Percentiles rank a stretch among this genome's conserved stretches.
Evolutionary conservation across 1,284 basidiomycete genomes (phyloP).

Genomic region (Papiliotrema laurentii): DNA sequence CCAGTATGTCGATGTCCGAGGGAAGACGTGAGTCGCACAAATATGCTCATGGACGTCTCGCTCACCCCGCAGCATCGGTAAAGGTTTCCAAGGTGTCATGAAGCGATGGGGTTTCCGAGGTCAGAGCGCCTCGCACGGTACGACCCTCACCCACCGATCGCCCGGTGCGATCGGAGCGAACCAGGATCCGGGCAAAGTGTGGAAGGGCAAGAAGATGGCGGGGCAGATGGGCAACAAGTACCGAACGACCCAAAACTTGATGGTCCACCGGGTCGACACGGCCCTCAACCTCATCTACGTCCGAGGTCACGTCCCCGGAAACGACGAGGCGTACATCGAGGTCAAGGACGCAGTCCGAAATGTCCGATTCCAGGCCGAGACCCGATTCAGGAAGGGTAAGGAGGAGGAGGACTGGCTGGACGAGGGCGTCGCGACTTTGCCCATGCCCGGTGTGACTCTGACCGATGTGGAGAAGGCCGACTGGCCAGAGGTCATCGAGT

Average conservation of each 20-base stretch:
- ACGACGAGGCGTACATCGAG: conserved; percentile 56
- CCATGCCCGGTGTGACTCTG: conserved; percentile 85
- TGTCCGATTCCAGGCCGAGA: conserved; percentile 58
- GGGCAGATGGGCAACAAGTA: conserved; percentile 84
- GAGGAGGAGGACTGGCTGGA: conserved; percentile 75
- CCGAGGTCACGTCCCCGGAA: conserved; percentile 55
- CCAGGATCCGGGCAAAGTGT: conserved; percentile 90
- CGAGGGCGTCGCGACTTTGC: conserved; percentile 73
- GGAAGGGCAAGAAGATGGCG: conserved; percentile 98
- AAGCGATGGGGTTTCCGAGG: conserved; percentile 94
- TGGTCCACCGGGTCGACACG: conserved; percentile 83
- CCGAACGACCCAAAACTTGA: conserved; percentile 81
- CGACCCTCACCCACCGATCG: conserved; percentile 89
- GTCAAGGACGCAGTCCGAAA: conserved; percentile 83
- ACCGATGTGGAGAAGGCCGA: conserved; percentile 53
- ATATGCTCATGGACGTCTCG: not conserved
- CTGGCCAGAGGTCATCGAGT: conserved; percentile 45
- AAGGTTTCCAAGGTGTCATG: conserved; percentile 97
- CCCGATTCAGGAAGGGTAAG: conserved; percentile 57
- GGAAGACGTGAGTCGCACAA: conserved; percentile 71
- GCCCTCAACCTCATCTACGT: conserved; percentile 84
- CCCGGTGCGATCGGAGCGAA: conserved; percentile 92
- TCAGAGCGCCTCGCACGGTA: conserved; percentile 91
- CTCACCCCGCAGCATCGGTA: conserved; percentile 72
- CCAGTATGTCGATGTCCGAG: conserved; percentile 90